Conservation (phyloP, 2,329 filamentous ascomycete genomes). For the Dactylellina leptospora region DNA sequence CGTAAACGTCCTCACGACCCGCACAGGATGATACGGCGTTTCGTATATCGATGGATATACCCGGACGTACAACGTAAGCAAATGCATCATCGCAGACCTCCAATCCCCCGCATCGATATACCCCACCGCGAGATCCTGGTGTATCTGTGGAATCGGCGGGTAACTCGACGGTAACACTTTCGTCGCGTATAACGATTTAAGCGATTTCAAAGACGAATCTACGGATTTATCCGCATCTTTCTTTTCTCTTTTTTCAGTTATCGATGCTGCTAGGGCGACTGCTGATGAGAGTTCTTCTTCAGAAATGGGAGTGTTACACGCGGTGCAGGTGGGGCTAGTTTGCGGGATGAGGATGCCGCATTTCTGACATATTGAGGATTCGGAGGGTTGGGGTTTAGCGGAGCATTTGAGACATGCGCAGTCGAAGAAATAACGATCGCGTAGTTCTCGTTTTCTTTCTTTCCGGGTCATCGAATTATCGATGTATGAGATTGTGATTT, state of each 20-base stretch:
- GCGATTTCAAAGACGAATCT: constrained; percentile 55
- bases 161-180: constrained; percentile 63
- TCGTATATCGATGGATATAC: constrained; percentile 66
- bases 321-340: constrained; percentile 13
- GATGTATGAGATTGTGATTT: constrained; percentile 71
- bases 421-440: constrained; percentile 68
- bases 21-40: constrained; percentile 65
- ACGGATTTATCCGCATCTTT: constrained; percentile 58
- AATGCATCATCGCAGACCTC: constrained; percentile 65
- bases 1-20: constrained; percentile 62
- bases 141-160: constrained; percentile 67
- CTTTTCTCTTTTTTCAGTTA: constrained; percentile 58
- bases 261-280: constrained; percentile 16
- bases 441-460: constrained; percentile 66
- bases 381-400: constrained; percentile 58
- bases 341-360: constrained; percentile 54
- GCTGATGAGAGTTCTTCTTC: constrained; percentile 43
- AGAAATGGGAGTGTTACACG: constrained; percentile 41
- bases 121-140: constrained; percentile 66
- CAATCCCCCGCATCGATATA: constrained; percentile 63
- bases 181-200: constrained; percentile 61
- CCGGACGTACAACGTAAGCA: constrained; percentile 64
- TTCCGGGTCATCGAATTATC: constrained; percentile 66
- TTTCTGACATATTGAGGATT: constrained; percentile 61
- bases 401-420: constrained; percentile 68